phyloP scores from a whole-genome alignment of 805 yeast genomes.

The Metschnikowia colocasiae region DNA sequence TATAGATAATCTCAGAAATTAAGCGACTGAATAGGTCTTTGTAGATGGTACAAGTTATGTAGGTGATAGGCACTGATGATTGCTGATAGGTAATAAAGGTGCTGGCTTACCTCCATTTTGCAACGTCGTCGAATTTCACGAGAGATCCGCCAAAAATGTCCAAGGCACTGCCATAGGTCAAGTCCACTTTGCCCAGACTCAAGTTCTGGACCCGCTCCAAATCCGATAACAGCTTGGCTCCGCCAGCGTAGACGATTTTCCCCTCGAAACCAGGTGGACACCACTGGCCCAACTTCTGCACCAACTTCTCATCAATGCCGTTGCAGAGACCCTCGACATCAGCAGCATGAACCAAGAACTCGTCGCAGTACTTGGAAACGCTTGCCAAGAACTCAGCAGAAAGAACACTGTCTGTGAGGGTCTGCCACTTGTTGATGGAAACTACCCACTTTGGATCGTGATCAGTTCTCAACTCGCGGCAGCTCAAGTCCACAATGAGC shows the following conservation, averaged over 20 bases:
- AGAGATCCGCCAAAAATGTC: conserved; percentile 91
- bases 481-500: conserved; percentile 87
- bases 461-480: conserved; percentile 42
- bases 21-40: neutral
- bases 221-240: conserved; percentile 76
- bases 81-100: no score
- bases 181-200: conserved; percentile 80
- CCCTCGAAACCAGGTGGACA: conserved; percentile 48
- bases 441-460: conserved; percentile 64
- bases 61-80: no score
- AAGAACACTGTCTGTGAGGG: conserved; percentile 65
- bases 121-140: conserved; percentile 73
- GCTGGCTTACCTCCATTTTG: conserved; percentile 55
- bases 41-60: no score
- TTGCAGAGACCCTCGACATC: conserved; percentile 96
- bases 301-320: conserved; percentile 85
- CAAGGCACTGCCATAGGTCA: conserved; percentile 88
- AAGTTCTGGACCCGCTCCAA: conserved; percentile 59
- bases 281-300: conserved; percentile 74
- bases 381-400: conserved; percentile 47
- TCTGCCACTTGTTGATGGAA: conserved; percentile 98
- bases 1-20: neutral
- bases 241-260: conserved; percentile 94
- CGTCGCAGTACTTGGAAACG: conserved; percentile 68
- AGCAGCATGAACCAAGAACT: conserved; percentile 93